Base-by-base conservation (phyloP, 148 eudicot genomes). In the Rhododendron kiyosumense region DNA sequence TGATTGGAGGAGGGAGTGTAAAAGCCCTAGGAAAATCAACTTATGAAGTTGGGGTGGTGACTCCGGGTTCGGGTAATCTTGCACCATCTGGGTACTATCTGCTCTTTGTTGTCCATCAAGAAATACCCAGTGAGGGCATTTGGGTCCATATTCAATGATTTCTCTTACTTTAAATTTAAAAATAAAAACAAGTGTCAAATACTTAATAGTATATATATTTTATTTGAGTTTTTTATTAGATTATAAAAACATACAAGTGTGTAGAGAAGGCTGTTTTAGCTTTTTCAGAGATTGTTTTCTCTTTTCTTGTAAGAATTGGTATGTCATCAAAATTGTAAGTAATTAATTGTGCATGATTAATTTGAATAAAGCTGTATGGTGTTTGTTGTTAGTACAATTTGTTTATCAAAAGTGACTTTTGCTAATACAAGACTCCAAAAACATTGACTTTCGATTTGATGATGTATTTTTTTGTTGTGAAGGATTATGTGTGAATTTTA, bases 11-110 rank as follows among this genome's bases (percentile, higher is more conserved):
- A 10, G 87, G 0, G 13, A 80, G 82, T 5, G 81, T 79, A 3
- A 51, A 1, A 3, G 2, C 17, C 0, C 54, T 32, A 1, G 90
- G 87, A 22, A 52, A 14, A 78, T 84, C 82, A 17, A 38, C 24
- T 0, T 94, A 86, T 54, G 81, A 83, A 82, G 81, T 90, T 52
- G 79, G 15, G 36, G 92, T 89, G 4, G 11, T 9, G 1, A 41
- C 86, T 17, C 97, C 97, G 10, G 49, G 59, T 26, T 86, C 93
- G n/a, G 73, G 79, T 28, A 89, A 54, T 24, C 63, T 94, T 32
- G 94, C 94, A 3, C 95, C 93, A 1, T 78, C 94, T 18, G 95
- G 95, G 1, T 91, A 85, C 82, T 93, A 93, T 85, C 89, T 93
- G 84, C 36, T 94, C 79, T 94, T 90, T 51, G 93, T 93, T 86